Evolutionary conservation across 2,329 filamentous ascomycete species (phyloP), one percentile per base, ranked within the genome.

Genomic region (Curvularia eragrostidis): DNA sequence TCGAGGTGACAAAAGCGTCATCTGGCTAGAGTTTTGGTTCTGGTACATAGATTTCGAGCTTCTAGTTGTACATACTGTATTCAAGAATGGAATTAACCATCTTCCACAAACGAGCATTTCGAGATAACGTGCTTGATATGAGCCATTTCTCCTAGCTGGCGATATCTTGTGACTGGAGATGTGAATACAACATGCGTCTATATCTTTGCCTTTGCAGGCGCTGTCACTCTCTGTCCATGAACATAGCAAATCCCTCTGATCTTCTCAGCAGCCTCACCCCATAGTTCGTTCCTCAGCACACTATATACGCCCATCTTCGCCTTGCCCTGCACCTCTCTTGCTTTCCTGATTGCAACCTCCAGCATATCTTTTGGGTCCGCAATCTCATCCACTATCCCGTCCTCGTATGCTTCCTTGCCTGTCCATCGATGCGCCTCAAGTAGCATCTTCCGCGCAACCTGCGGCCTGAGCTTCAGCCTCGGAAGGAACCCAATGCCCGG

Each of bases 361-460:
- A 83, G 66, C 81, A 85, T 84, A 19, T 66, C 66, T 26, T 59
- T 60, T 5, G 82, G 82, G 54, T 78, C 74, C 3, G 80, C 81
- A 58, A 85, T 68, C 44, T 76, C 79, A 71, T 86, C 83, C 4
- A 86, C 83, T 55, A 85, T 81, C 0, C 83, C 83, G 67, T 85
- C 83, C 56, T 76, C 69, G 5, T 82, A 58, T 2, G 83, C 83
- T 57, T 83, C 77, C 58, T 79, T 75, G 0, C 81, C 82, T 0
- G 83, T 86, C 82, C 82, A 86, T 38, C 72, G 76, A 55, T 85
- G 81, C 18, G 83, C 84, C 65, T 85, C 83, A 3, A 85, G 75
- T 28, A 85, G 69, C 83, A 85, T 85, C 65, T 83, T 84, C 4
- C 82, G 72, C 13, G 83, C 82, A n/a, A 85, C 70, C 44, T 80